Evolutionary conservation across 2,329 filamentous ascomycete genomes (phyloP).

Genomic region (Clonostachys rosea): DNA sequence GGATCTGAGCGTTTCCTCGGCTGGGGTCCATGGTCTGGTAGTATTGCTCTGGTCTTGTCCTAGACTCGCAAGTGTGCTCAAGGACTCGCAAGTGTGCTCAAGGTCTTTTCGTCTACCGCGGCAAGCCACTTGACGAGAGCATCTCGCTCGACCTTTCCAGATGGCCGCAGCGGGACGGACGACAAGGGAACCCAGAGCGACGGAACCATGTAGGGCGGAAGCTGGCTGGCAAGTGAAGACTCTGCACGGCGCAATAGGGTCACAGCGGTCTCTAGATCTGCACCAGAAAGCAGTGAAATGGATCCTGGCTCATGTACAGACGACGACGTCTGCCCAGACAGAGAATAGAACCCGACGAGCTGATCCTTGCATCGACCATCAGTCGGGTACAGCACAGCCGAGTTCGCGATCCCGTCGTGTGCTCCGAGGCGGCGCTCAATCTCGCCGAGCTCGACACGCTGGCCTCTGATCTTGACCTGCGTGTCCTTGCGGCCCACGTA

Average conservation of each 20-base stretch:
- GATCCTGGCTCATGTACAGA: too few relatives aligned
- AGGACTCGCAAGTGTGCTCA: not conserved
- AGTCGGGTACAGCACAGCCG: too few relatives aligned
- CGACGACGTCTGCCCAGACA: too few relatives aligned
- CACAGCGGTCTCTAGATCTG: too few relatives aligned
- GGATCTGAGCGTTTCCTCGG: too few relatives aligned
- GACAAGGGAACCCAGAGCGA: constrained; percentile 5
- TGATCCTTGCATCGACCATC: too few relatives aligned
- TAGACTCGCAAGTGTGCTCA: too few relatives aligned
- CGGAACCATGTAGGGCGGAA: constrained; percentile 6
- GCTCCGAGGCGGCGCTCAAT: not conserved
- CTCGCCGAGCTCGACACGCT: constrained; percentile 1
- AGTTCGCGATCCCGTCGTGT: too few relatives aligned
- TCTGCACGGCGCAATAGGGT: too few relatives aligned
- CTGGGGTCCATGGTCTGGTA: not conserved
- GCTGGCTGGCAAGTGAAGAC: not conserved
- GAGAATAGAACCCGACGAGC: too few relatives aligned
- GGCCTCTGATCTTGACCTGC: constrained; percentile 2
- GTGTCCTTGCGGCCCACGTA: too few relatives aligned
- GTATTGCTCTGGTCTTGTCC: not conserved
- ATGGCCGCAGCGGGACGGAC: constrained; percentile 33
- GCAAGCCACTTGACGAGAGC: not conserved
- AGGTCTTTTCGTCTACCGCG: not conserved
- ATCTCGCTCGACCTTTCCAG: constrained; percentile 23
- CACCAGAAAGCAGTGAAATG: too few relatives aligned